These are phyloP conservation scores for Apophysomyces variabilis DNA, from an alignment of 371 early-diverging fungal genomes.

Conservation along the genomic window DNA sequence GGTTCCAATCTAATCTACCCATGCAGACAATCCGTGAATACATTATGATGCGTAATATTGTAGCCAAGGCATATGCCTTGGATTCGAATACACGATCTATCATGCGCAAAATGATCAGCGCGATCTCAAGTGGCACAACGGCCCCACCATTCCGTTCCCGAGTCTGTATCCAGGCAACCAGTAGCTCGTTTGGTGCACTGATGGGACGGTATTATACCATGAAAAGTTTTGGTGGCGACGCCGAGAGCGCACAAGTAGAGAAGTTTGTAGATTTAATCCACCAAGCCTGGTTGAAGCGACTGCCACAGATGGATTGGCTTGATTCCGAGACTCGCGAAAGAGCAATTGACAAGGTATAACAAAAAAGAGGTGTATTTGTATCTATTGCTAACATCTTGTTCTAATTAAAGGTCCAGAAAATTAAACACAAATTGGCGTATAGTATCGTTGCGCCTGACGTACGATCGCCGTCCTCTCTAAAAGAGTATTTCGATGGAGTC, in stretches of 20 bases:
- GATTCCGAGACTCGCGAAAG: constrained; percentile 50
- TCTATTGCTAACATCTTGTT: background rate
- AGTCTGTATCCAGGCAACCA: constrained; percentile 46
- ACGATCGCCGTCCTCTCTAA: constrained; percentile 49
- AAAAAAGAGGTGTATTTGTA: background rate
- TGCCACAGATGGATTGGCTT: constrained; percentile 58
- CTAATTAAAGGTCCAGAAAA: constrained; percentile 23
- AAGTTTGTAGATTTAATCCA: constrained; percentile 55
- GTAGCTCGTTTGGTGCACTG: constrained; percentile 50
- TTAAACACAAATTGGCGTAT: constrained; percentile 56
- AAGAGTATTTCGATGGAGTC: constrained; percentile 49
- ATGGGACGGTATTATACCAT: constrained; percentile 61
- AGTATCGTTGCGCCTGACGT: constrained; percentile 50
- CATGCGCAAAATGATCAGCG: constrained; percentile 23
- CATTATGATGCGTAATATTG: constrained; percentile 12
- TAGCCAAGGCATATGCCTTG: constrained; percentile 4
- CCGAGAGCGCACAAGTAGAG: constrained; percentile 46
- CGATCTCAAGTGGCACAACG: constrained; percentile 35
- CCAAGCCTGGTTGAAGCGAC: constrained; percentile 43
- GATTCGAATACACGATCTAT: constrained; percentile 24
- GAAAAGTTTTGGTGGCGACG: constrained; percentile 43
- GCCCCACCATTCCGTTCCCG: constrained; percentile 47
- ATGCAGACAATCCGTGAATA: constrained; percentile 17
- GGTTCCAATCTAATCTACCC: background rate
- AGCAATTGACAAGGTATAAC: constrained; percentile 50